phyloP scores from a whole-genome alignment of 345 rosid genomes.

The Excoecaria cochinchinensis region DNA sequence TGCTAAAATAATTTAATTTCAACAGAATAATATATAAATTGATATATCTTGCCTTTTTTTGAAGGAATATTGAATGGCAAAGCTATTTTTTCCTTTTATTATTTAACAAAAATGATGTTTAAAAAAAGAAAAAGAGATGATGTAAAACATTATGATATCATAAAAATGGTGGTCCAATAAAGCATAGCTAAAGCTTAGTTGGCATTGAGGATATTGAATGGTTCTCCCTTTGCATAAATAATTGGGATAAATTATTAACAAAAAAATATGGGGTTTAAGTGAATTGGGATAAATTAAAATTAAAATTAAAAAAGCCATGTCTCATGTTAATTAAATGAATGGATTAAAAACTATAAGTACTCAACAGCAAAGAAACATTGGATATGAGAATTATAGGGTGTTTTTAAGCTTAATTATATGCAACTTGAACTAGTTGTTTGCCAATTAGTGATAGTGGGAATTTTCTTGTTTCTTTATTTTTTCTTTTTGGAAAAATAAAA shows the following conservation, averaged over 20 bases:
- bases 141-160: neutral
- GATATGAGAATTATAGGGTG: neutral
- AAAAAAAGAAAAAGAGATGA: too few relatives aligned
- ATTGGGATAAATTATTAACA: too few relatives aligned
- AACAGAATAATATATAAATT: too few relatives aligned
- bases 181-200: neutral
- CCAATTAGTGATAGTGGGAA: neutral
- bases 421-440: neutral
- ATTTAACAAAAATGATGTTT: too few relatives aligned
- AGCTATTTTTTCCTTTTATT: too few relatives aligned
- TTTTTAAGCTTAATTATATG: neutral
- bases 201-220: conserved; percentile 11
- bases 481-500: neutral
- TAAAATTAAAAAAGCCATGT: neutral
- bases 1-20: too few relatives aligned
- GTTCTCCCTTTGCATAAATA: neutral
- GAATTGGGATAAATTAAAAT: too few relatives aligned
- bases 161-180: conserved; percentile 7
- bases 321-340: too few relatives aligned
- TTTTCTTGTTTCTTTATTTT: neutral
- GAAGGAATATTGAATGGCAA: too few relatives aligned
- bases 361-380: neutral
- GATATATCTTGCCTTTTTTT: too few relatives aligned
- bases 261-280: too few relatives aligned
- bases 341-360: too few relatives aligned